These are phyloP conservation scores for Theobroma grandiflorum DNA, from an alignment of 441 rosid genomes.

Conservation along the genomic window DNA sequence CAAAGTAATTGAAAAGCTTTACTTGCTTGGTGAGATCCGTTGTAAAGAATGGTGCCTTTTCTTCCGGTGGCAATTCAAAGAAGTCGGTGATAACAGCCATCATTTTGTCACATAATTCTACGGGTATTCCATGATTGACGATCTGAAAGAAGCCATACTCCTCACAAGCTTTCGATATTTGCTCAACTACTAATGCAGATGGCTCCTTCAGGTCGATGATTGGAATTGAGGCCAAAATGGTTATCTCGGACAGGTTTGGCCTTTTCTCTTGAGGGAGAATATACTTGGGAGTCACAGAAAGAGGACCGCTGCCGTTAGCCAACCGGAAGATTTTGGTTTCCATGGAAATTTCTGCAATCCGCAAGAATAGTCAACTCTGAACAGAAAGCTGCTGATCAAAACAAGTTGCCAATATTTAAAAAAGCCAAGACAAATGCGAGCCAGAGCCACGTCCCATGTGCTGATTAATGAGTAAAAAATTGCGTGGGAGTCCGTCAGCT, in stretches of 20 bases:
- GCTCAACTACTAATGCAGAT: conserved; percentile 5
- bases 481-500: no score
- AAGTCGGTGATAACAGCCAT: conserved; percentile 18
- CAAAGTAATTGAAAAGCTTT: conserved; percentile 18
- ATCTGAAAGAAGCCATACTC: conserved; percentile 37
- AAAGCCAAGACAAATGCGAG: no score
- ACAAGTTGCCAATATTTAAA: no score
- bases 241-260: conserved; percentile 25
- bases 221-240: conserved; percentile 30
- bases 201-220: conserved; percentile 27
- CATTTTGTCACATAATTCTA: conserved; percentile 25
- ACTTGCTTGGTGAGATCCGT: conserved; percentile 25
- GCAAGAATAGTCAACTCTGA: no score
- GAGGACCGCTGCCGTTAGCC: background rate
- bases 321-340: background rate
- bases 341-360: conserved; percentile 8
- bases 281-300: conserved; percentile 1
- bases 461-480: no score
- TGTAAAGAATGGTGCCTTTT: conserved; percentile 15
- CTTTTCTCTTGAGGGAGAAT: conserved; percentile 33
- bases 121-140: conserved; percentile 30
- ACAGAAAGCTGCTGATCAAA: background rate
- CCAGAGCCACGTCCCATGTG: no score
- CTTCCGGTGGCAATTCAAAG: conserved; percentile 27
- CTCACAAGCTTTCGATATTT: conserved; percentile 34